Evolutionary conservation across 75 land plant species (phyloP), one percentile per base, ranked within the genome.

Genomic region (Picea sitchensis): DNA sequence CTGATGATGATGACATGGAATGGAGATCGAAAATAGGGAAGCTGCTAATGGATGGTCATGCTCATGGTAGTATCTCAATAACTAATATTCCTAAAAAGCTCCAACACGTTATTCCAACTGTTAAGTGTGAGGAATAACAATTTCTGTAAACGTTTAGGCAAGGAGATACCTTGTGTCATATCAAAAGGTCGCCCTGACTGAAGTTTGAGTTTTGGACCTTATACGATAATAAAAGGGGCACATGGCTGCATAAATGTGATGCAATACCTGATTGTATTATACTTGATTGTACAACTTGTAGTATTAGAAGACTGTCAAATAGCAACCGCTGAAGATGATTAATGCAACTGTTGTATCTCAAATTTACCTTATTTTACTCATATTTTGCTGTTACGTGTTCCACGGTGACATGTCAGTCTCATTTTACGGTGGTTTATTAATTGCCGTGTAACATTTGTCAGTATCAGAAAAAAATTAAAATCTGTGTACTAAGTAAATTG

Each of bases 1-100:
- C 59, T 30, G 93, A 87, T 20, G 76, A 65, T 32, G 88, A 86
- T 77, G 78, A 56, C 60, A 75, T 80, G 4, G 98, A 95, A 31
- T 95, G 98, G 98, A 90, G 85, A 68, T 78, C 84, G 6, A 95
- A 95, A 82, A 93, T 95, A 23, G 94, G 92, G 67, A 90, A 88
- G 84, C 38, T 91, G 65, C 87, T 95, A 31, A 83, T 86, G 90
- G 88, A 87, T 78, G 98, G 98, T 18, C 81, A 90, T 75, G 89
- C 90, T 59, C 78, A 86, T 9, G 98, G 98, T 23, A 69, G 84
- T 21, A 81, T 90, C 15, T 63, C 86, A 5, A 17, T 77, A 34
- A 23, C 76, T 18, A 26, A 58, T 36, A 58, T 81, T 34, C 83
- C 81, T 13, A 71, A 73, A 18, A 87, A 77, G 79, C 56, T 71